Evolutionary conservation across 768 basidiomycete species (phyloP).

Genomic region (Mycena olivaceomarginata): DNA sequence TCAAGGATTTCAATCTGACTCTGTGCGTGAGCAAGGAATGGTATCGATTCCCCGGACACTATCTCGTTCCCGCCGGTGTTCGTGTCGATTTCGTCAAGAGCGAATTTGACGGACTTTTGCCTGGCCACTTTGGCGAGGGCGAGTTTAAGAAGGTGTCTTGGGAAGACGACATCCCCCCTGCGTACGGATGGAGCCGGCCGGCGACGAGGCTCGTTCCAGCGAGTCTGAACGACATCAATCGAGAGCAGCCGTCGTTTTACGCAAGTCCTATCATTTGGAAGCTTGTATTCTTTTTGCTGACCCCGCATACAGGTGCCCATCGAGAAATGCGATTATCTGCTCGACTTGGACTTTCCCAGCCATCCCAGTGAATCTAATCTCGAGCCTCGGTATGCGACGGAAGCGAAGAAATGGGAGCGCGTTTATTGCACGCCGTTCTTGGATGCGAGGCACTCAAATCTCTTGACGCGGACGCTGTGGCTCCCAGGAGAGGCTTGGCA

Average conservation of each 20-base stretch:
- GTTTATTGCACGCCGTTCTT: slow-evolving; percentile 90
- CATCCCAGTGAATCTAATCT: slow-evolving; percentile 72
- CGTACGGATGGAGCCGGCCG: slow-evolving; percentile 56
- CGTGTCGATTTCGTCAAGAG: slow-evolving; percentile 93
- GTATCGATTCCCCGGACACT: slow-evolving; percentile 95
- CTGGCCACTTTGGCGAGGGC: slow-evolving; percentile 84
- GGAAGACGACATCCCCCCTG: slow-evolving; percentile 48
- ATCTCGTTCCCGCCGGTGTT: slow-evolving; percentile 89
- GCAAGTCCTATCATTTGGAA: slow-evolving; percentile 63
- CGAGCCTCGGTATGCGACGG: slow-evolving; percentile 89
- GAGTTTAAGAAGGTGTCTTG: slow-evolving; percentile 49
- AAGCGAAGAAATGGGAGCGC: slow-evolving; percentile 85
- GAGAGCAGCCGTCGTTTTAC: slow-evolving; percentile 85
- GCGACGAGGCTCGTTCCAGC: slow-evolving; percentile 77
- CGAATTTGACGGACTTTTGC: slow-evolving; percentile 93
- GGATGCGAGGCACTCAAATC: slow-evolving; percentile 84
- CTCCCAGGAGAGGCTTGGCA: slow-evolving; percentile 85
- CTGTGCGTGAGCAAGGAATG: slow-evolving; percentile 97
- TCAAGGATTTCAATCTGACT: slow-evolving; percentile 82
- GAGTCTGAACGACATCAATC: slow-evolving; percentile 92
- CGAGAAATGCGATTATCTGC: slow-evolving; percentile 89
- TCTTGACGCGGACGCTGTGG: slow-evolving; percentile 88
- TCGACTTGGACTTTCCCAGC: slow-evolving; percentile 92
- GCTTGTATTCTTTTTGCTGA: slow-evolving; percentile 18
- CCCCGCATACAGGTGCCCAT: slow-evolving; percentile 73